A percentile compares a stretch with the other conserved stretches of the same genome.
These are phyloP conservation scores for Zygosaccharomyces siamensis DNA, from an alignment of 805 yeast genomes.

Conservation along the genomic window DNA sequence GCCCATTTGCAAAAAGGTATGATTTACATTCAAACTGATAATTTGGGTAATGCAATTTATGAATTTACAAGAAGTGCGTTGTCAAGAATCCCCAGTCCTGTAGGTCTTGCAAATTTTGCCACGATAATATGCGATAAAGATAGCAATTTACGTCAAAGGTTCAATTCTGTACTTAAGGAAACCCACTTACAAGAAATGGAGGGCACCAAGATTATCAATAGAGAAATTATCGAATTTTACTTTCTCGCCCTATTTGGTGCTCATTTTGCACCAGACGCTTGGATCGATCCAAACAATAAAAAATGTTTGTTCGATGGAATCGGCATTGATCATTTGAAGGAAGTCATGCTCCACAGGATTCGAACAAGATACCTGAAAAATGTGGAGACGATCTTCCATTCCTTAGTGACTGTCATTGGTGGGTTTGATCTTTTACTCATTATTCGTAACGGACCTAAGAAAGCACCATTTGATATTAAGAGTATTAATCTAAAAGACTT, in stretches of 20 bases:
- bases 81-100: slow-evolving; percentile 46
- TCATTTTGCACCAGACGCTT: slow-evolving; percentile 21
- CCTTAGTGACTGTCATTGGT: slow-evolving; percentile 25
- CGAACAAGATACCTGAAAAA: slow-evolving; percentile 27
- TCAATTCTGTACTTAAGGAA: slow-evolving; percentile 15
- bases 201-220: slow-evolving; percentile 26
- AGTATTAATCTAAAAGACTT: slow-evolving; percentile 12
- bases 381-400: slow-evolving; percentile 24
- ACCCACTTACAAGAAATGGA: slow-evolving; percentile 23
- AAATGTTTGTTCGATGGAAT: slow-evolving; percentile 12
- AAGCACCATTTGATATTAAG: slow-evolving; percentile 4
- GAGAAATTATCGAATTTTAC: slow-evolving; percentile 32
- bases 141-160: slow-evolving; percentile 29
- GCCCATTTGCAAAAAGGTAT: slow-evolving; percentile 36
- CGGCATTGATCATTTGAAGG: slow-evolving; percentile 17
- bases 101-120: slow-evolving; percentile 46
- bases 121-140: slow-evolving; percentile 36
- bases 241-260: slow-evolving; percentile 29
- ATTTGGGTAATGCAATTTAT: slow-evolving; percentile 23
- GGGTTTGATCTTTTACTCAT: slow-evolving; percentile 25
- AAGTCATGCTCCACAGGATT: slow-evolving; percentile 22
- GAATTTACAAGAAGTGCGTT: slow-evolving; percentile 46
- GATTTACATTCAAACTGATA: slow-evolving; percentile 26
- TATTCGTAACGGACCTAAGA: slow-evolving; percentile 1
- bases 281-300: slow-evolving; percentile 15